phyloP scores from a whole-genome alignment of 2,329 filamentous ascomycete genomes.

The Fusarium goolgardi region DNA sequence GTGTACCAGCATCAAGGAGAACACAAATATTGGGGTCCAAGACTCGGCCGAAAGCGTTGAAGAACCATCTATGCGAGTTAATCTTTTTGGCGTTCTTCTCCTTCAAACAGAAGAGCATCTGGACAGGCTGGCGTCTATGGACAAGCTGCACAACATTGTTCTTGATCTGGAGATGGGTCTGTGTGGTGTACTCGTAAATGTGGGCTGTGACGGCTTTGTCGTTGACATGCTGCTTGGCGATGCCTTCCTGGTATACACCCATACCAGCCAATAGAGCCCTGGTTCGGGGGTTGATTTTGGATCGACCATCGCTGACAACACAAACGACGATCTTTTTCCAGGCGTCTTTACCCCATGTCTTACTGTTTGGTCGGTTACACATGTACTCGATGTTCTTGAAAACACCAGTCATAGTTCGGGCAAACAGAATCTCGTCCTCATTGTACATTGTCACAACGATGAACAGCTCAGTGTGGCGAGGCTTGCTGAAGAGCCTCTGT shows the following conservation, averaged over 20 bases:
- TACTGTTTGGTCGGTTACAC: constrained; percentile 91
- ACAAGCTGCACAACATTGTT: constrained; percentile 88
- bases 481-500: constrained; percentile 91
- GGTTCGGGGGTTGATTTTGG: constrained; percentile 94
- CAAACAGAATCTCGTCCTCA: constrained; percentile 95
- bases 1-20: constrained; percentile 93
- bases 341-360: constrained; percentile 97
- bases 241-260: constrained; percentile 78
- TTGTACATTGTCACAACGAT: constrained; percentile 99
- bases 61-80: constrained; percentile 99
- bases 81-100: constrained; percentile 99
- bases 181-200: constrained; percentile 94
- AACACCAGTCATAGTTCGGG: constrained; percentile 94
- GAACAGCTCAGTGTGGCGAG: constrained; percentile 92
- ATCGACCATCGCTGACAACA: constrained; percentile 95
- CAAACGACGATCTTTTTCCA: constrained; percentile 99
- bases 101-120: constrained; percentile 97
- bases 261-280: constrained; percentile 62
- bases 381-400: constrained; percentile 99
- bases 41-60: constrained; percentile 93
- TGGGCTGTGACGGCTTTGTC: not conserved
- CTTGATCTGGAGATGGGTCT: constrained; percentile 89
- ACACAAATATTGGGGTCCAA: constrained; percentile 97
- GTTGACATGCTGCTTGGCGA: constrained; percentile 63
- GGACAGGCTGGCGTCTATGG: constrained; percentile 87